Evolutionary conservation across 176 grass and related monocot species (phyloP), one percentile per base, ranked within the genome.

Genomic region (Typha latifolia): DNA sequence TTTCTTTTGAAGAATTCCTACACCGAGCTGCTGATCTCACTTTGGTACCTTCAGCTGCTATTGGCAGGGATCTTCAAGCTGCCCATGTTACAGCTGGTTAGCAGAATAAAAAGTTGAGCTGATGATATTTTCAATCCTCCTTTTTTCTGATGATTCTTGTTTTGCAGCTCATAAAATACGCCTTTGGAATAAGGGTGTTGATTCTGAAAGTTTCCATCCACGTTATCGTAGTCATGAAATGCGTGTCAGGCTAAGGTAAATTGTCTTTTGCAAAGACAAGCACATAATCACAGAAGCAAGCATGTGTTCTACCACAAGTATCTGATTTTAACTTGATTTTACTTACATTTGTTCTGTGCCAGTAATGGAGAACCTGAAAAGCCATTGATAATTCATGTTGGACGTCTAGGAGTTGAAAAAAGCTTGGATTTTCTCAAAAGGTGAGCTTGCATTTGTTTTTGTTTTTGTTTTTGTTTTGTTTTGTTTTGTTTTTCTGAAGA

Each of bases 121-220:
- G 21, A 49, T 70, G 37, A 11, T 59, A 16, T 50, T 27, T 48
- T 11, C 48, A 37, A 22, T 72, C 63, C 20, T 67, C 63, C 31
- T 26, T 23, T 14, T 65, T 12, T 70, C 73, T 62, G 19, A 74
- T 67, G 22, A 22, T 64, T 69, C 12, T 11, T 79, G 32, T 47
- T 62, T 76, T 76, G 65, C 68, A 96, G 91, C 91, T 68, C 85
- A 96, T n/a, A 96, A 86, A 32, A 96, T 96, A 81, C 87, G 87
- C 78, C 77, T 96, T 24, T 96, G 91, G 91, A 96, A 86, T 70
- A 96, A 96, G 78, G 91, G 87, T 10, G 84, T 96, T 26, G 91
- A 96, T 73, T 96, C 93, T 37, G 85, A 86, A 74, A 96, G 82
- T 75, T 96, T 96, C 75, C 88, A 96, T 71, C 93, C 93, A 49